Evolutionary conservation across 2,329 filamentous ascomycete genomes (phyloP), one percentile per base, ranked within the genome.

Genomic region (Ceratocystis variospora): DNA sequence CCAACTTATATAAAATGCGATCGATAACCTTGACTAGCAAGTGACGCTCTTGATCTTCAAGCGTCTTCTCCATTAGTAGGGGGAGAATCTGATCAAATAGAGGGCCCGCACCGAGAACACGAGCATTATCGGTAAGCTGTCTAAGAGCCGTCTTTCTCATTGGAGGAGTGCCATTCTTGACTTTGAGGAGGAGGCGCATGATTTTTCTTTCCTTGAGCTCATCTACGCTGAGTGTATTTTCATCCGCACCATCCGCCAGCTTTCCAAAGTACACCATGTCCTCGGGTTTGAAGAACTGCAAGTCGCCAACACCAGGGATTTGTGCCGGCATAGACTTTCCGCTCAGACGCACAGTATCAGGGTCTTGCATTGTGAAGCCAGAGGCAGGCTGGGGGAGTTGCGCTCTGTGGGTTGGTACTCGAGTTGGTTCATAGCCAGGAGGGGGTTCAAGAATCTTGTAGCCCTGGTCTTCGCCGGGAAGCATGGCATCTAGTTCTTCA

Each of bases 181-280:
- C 93, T 78, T 99, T 99, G 66, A 99, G 82, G 59, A 99, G 80
- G 66, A 99, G 79, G 70, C 94, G 83, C 94, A 99, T 97, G 73
- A 99, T 99, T 78, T 99, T 99, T 69, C 94, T 84, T 77, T 99
- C 93, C 77, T 99, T 97, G 64, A 99, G 78, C 73, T 99, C 93
- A 62, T 99, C 94, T 8, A 99, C 91, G 22, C 87, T 92, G 77
- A 99, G 84, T 25, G 86, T 82, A 71, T 93, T 95, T 77, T 99
- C 94, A 71, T 97, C 91, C 31, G 88, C 88, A 46, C 90, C 91
- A 73, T 99, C 94, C 25, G 96, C 93, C 50, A 99, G 83, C 79
- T 99, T 97, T 68, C 93, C 92, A 73, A 99, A 99, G 77, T 99
- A 99, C 48, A 90, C 87, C 91, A 97, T 96, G 76, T 99, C 94